Evolutionary conservation across 768 basidiomycete species (phyloP), one percentile per base, ranked within the genome.

Genomic region (Leccinum variicolor): DNA sequence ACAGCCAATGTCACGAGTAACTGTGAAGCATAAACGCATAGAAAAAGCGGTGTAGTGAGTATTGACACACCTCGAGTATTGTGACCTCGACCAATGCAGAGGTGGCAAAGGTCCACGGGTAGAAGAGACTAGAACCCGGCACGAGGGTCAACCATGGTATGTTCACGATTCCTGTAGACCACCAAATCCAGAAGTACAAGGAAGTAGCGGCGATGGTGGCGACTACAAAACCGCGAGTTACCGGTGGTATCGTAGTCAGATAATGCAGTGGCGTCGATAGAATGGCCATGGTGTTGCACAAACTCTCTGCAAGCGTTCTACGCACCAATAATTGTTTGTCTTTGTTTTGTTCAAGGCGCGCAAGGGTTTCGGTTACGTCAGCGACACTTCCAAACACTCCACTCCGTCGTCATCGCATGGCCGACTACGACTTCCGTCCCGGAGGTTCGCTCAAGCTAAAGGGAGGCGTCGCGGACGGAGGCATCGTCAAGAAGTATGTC

Each of bases 81-180:
- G 81, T 86, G 49, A 85, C 84, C 75, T 99, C 97, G 17, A 97
- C 90, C 58, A 94, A 83, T 19, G 85, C 88, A 3, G 92, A 89
- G 5, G 90, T 94, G n/a, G 94, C 74, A 63, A 98, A 81, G 3
- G 93, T 93, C 97, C 97, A 99, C 48, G 96, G 96, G 60, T 86
- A 86, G 71, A 87, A 92, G 29, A 93, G 64, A 65, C 87, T 87
- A 43, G 82, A 80, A 14, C 93, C 94, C 5, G 94, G 94, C 11
- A 91, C 79, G 58, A 95, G 76, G 6, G 87, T 85, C 66, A 96
- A 78, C 74, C 89, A 95, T 29, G 88, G 84, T 28, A 74, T 63
- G 67, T 78, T 54, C 66, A 75, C 59, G 70, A 73, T 58, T 66
- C 66, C 64, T 70, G 79, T 71, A 66, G 80, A 63, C 83, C 84